phyloP scores from a whole-genome alignment of 2,329 filamentous ascomycete genomes.

The Neonectria neomacrospora region DNA sequence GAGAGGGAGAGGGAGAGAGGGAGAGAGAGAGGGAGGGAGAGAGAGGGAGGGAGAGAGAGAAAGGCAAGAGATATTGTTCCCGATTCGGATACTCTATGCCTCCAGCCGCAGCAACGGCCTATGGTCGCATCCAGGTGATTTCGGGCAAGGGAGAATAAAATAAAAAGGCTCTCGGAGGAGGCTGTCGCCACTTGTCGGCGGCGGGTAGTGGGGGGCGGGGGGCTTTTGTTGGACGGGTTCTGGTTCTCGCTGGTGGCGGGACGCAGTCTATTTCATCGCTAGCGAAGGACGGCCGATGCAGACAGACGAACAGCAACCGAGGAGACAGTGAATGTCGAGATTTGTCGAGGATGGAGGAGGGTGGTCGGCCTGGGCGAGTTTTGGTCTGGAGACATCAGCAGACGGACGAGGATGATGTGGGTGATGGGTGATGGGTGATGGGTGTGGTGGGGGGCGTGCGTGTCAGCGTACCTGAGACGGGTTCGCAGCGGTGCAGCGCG shows the following conservation, averaged over 20 bases:
- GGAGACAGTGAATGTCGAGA: conserved; percentile 27
- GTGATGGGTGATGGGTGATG: conserved; percentile 28
- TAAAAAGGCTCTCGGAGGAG: conserved; percentile 8
- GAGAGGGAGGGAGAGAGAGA: neutral
- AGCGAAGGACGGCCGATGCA: conserved; percentile 22
- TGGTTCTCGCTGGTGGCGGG: conserved; percentile 30
- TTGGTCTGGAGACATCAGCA: conserved; percentile 38
- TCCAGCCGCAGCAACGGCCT: neutral
- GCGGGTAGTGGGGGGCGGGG: conserved; percentile 29
- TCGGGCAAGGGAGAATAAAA: neutral
- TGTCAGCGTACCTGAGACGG: conserved; percentile 33
- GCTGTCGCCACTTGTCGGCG: conserved; percentile 25
- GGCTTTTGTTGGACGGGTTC: conserved; percentile 25
- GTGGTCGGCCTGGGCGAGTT: conserved; percentile 24
- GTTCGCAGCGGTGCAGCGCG: conserved; percentile 2
- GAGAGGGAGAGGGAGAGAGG: conserved; percentile 2
- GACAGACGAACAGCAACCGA: conserved; percentile 7
- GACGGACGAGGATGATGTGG: conserved; percentile 34
- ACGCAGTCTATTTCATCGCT: conserved; percentile 41
- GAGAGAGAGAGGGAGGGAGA: neutral
- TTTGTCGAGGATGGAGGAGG: conserved; percentile 26
- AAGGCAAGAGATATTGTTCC: neutral
- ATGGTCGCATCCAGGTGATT: conserved; percentile 13
- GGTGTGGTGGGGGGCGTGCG: conserved; percentile 32
- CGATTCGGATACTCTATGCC: neutral